Percentiles rank a stretch among this genome's conserved stretches.
phyloP scores from a whole-genome alignment of 2,329 filamentous ascomycete species.

The Pyricularia sp. region DNA sequence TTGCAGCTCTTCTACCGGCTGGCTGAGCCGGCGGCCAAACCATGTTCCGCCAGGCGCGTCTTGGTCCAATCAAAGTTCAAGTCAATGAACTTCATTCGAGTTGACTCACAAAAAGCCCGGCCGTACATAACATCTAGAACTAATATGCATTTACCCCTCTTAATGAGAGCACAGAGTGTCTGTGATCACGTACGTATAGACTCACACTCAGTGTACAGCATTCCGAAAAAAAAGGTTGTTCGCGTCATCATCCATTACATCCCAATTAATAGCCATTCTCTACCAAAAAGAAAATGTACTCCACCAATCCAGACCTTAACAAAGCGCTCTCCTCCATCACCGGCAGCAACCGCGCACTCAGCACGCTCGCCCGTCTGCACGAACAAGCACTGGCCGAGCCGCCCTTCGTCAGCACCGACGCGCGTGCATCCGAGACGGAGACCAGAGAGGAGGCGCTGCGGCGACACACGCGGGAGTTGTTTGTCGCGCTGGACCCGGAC shows the following conservation, averaged over 20 bases:
- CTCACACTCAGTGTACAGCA: too few relatives aligned
- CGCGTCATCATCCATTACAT: too few relatives aligned
- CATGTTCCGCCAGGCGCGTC: neutral
- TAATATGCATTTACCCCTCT: too few relatives aligned
- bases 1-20: too few relatives aligned
- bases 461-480: conserved; percentile 39
- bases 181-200: too few relatives aligned
- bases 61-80: neutral
- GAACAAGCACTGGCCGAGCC: conserved; percentile 8
- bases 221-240: too few relatives aligned
- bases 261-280: too few relatives aligned
- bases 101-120: neutral
- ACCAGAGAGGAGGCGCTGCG: neutral
- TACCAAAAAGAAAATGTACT: neutral
- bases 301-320: neutral
- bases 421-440: neutral
- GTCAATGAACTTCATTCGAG: neutral
- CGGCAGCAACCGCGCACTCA: conserved; percentile 5
- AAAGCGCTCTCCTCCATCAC: conserved; percentile 2
- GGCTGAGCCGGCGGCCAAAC: neutral
- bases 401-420: conserved; percentile 1
- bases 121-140: too few relatives aligned
- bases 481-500: conserved; percentile 49
- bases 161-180: too few relatives aligned
- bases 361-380: conserved; percentile 9